Evolutionary conservation across 208 protist species (phyloP).

Genomic region (Trypanosoma congolense): DNA sequence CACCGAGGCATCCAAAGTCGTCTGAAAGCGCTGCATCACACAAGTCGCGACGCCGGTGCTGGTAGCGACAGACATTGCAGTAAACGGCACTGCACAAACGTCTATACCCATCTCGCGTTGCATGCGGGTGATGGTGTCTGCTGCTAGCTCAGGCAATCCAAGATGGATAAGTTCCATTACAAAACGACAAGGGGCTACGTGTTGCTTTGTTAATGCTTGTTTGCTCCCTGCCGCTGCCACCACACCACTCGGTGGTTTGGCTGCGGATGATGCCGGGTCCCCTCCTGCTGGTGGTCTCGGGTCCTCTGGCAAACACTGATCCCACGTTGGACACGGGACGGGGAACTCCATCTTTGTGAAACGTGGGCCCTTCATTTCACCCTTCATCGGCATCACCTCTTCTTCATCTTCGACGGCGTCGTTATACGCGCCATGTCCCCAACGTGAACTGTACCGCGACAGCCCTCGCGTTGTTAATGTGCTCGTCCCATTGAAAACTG

Average conservation of each 20-base stretch:
- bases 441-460: slow-evolving; percentile 1
- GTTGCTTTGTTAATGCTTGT: slow-evolving; percentile 1
- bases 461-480: slow-evolving; percentile 1
- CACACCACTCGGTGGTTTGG: not conserved
- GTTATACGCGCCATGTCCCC: not conserved
- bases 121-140: slow-evolving; percentile 31
- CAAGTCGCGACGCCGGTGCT: slow-evolving; percentile 9
- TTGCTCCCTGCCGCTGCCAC: slow-evolving; percentile 4
- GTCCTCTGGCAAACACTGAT: slow-evolving; percentile 23
- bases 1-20: too few relatives aligned
- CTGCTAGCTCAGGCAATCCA: slow-evolving; percentile 35
- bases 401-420: not conserved
- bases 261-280: not conserved
- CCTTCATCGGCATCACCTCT: slow-evolving; percentile 27
- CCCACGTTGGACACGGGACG: slow-evolving; percentile 34
- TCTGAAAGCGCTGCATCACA: slow-evolving; percentile 11
- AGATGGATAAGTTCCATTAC: slow-evolving; percentile 48
- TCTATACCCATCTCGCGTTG: slow-evolving; percentile 26
- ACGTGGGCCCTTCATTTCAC: slow-evolving; percentile 47
- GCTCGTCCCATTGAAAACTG: slow-evolving; percentile 18
- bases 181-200: slow-evolving; percentile 45
- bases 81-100: slow-evolving; percentile 55
- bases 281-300: slow-evolving; percentile 2
- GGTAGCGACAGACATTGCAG: slow-evolving; percentile 22
- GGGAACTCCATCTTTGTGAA: slow-evolving; percentile 51